Evolutionary conservation across 345 rosid species (phyloP).

Genomic region (Euphorbia lathyris): DNA sequence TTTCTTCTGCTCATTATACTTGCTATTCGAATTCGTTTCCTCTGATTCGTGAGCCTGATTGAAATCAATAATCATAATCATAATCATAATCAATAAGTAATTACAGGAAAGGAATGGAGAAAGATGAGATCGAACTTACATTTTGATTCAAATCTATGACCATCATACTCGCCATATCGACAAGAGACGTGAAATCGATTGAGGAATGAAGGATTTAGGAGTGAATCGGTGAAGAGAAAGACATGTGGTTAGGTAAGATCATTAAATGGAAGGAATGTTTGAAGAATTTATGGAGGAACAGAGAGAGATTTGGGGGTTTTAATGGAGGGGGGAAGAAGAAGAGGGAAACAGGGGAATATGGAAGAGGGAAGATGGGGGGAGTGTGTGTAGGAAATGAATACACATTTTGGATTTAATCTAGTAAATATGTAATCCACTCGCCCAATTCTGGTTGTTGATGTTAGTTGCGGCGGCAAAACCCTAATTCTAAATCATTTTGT

Average conservation of each 20-base stretch:
- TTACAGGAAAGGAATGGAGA: too few relatives aligned
- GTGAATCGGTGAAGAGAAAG: not conserved
- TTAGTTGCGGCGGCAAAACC: constrained; percentile 27
- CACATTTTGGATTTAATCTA: not conserved
- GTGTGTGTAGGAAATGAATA: not conserved
- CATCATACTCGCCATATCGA: not conserved
- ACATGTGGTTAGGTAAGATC: not conserved
- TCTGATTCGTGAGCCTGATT: constrained; percentile 19
- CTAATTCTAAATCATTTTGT: constrained; percentile 6
- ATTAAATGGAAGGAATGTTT: too few relatives aligned
- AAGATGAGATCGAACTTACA: constrained; percentile 1
- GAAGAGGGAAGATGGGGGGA: not conserved
- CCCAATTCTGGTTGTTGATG: not conserved
- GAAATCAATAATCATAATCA: not conserved
- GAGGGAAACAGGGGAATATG: constrained; percentile 2
- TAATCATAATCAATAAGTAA: not conserved
- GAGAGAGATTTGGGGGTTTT: not conserved
- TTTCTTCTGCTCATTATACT: constrained; percentile 19
- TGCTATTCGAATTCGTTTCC: not conserved
- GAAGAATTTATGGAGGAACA: not conserved
- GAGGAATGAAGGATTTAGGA: not conserved
- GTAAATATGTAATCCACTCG: not conserved
- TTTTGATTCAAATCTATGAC: constrained; percentile 6
- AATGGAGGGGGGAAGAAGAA: not conserved
- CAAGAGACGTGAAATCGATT: not conserved